Base-by-base conservation (phyloP, 1,284 basidiomycete species). In the Bondarzewia mesenterica region DNA sequence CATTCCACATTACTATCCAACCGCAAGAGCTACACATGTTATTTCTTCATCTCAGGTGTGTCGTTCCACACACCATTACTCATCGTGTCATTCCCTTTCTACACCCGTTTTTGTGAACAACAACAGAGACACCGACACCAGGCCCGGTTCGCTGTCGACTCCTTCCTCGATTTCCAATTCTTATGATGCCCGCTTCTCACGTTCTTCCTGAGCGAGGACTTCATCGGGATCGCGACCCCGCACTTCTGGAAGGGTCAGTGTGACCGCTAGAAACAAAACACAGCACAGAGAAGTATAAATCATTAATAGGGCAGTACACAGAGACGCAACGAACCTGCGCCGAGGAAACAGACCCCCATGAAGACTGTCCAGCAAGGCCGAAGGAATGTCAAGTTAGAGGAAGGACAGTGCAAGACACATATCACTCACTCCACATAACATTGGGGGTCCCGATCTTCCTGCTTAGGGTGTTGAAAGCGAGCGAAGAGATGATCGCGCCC, bases 401-500 rank as follows among this genome's bases (percentile, higher is more conserved):
- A 12, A n/a, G 74, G 68, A n/a, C n/a, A n/a, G n/a, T n/a, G n/a
- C n/a, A n/a, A n/a, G n/a, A n/a, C n/a, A n/a, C 14, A 70, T 67
- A 66, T 66, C 2, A 69, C 73, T 54, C 56, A 84, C 82, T 84
- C 81, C 81, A 85, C 8, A 85, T 67, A 5, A 81, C 72, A 29
- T 60, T 63, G 10, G 76, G 73, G 16, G 77, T 80, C 25, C 86
- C 86, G 52, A 88, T 78, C 35, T 71, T 70, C 54, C 78, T 68
- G 47, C 74, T 78, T 37, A 90, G 69, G 14, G 75, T 71, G 59
- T 88, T 87, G 71, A 92, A 91, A 7, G 75, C 87, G 54, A 91
- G 78, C 43, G 88, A 83, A 32, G 86, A 85, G 52, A 93, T 73
- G 68, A 93, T 91, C 5, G 89, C 89, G 38, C 89, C 89, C 3